phyloP scores from a whole-genome alignment of 257 asterid genomes.

The Paulownia fortunei region DNA sequence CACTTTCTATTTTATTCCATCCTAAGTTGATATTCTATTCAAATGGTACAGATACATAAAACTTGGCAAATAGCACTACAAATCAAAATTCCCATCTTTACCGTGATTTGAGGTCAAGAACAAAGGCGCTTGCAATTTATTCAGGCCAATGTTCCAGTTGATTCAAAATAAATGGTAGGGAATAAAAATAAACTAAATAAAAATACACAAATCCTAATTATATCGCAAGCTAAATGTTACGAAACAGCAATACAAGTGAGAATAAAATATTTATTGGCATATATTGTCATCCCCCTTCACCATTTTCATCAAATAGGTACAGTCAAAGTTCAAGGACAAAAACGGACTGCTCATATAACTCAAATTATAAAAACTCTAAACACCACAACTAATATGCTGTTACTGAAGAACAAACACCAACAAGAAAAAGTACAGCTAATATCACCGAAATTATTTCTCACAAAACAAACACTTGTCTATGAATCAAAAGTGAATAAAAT shows the following conservation, averaged over 20 bases:
- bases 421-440: not conserved
- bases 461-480: not conserved
- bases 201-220: not conserved
- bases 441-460: not conserved
- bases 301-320: too few relatives aligned
- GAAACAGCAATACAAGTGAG: not conserved
- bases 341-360: too few relatives aligned
- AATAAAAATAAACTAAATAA: not conserved
- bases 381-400: not conserved
- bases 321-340: too few relatives aligned
- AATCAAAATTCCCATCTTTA: not conserved
- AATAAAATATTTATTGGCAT: not conserved
- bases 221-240: too few relatives aligned
- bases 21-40: not conserved
- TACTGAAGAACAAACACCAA: not conserved
- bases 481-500: not conserved
- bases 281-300: not conserved
- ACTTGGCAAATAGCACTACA: not conserved
- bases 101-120: not conserved
- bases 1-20: constrained; percentile 27
- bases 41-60: not conserved
- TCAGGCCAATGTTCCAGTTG: too few relatives aligned
- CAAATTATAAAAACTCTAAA: too few relatives aligned
- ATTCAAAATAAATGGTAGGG: not conserved
- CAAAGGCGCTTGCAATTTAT: not conserved